phyloP scores from a whole-genome alignment of 495 filamentous ascomycete species.

The Penicillium crystallinum region DNA sequence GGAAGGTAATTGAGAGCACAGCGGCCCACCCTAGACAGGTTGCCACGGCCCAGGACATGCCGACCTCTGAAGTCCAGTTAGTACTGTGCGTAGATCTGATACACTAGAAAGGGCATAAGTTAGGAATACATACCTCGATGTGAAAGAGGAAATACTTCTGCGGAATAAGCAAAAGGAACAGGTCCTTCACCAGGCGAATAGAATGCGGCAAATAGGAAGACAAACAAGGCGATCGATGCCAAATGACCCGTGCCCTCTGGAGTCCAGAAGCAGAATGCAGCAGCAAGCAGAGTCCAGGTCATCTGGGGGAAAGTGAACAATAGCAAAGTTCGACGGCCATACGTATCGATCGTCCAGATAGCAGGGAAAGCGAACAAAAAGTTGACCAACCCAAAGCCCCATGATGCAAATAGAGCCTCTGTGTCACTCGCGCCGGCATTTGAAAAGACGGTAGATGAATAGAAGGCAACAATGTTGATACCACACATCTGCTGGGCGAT shows the following conservation, averaged over 20 bases:
- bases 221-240: constrained; percentile 56
- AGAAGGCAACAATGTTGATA: constrained; percentile 74
- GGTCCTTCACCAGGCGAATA: constrained; percentile 69
- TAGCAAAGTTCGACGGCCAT: constrained; percentile 68
- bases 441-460: constrained; percentile 68
- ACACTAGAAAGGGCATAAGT: background rate
- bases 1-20: constrained; percentile 65
- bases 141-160: constrained; percentile 75
- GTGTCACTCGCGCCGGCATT: constrained; percentile 54
- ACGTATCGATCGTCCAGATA: constrained; percentile 82
- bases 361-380: constrained; percentile 80
- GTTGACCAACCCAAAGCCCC: constrained; percentile 78
- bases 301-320: constrained; percentile 86
- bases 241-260: constrained; percentile 50
- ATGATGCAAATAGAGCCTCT: constrained; percentile 66
- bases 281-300: constrained; percentile 72
- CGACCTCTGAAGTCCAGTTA: constrained; percentile 46
- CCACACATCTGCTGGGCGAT: constrained; percentile 85
- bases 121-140: constrained; percentile 47
- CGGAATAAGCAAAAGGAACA: constrained; percentile 69
- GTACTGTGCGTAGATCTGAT: background rate
- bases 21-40: constrained; percentile 71
- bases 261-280: constrained; percentile 67
- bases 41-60: constrained; percentile 72
- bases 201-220: constrained; percentile 63